Evolutionary conservation across 352 stramenopile species (phyloP), one percentile per base, ranked within the genome.

Genomic region (Achlya hypogyna): DNA sequence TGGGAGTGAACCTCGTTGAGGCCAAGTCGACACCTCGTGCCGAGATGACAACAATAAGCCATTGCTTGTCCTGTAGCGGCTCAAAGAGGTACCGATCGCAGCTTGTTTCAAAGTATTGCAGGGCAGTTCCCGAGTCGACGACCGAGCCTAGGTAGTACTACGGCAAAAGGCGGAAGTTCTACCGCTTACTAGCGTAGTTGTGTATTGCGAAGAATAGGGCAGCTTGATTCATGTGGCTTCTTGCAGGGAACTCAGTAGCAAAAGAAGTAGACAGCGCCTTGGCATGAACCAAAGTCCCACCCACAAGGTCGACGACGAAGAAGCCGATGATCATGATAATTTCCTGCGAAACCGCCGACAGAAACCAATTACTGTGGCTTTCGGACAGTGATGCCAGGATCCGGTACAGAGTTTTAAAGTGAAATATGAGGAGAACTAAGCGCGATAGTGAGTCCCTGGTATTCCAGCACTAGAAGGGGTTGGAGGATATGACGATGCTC

Each of bases 181-280:
- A 22, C n/a, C n/a, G 6, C 18, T 32, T 32, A 5, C n/a, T 20
- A 14, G 49, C 28, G 49, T 20, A 25, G 4, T 42, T 16, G 35
- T 49, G 16, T 34, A 67, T 45, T 45, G 4, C 42, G 29, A 34
- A 51, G 18, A 67, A 38, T 1, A 67, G 60, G 20, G 60, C 60
- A 6, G 60, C 60, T 25, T 58, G 32, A 27, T 67, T 67, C 42
- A 67, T 67, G 51, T 56, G 45, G 6, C 42, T 51, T 47, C 52
- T 64, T 5, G 32, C 0, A 5, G 54, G 54, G 22, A 52, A 38
- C 20, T 34, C 6, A 10, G 16, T 52, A 1, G 12, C 4, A 58
- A 60, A 67, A n/a, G 25, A n/a, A 14, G 4, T 34, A 0, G 60
- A 56, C 9, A 67, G 43, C 4, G 60, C 60, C 25, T 35, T 38